Conservation (phyloP, 225 moss, liverwort and hornwort species). For the Straminergon stramineum region DNA sequence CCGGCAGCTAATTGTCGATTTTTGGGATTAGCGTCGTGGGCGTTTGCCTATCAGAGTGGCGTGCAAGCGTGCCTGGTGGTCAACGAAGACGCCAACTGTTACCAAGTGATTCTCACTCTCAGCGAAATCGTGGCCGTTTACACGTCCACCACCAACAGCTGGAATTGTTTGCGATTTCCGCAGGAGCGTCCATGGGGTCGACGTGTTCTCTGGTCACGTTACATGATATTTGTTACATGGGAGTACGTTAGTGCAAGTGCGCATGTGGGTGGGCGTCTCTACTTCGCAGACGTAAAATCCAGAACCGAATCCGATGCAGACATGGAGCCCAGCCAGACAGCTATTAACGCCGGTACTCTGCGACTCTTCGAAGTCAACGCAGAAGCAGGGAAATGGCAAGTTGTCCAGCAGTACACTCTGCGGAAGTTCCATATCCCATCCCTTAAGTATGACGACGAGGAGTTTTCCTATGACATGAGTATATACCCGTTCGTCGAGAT, state of each 20-base stretch:
- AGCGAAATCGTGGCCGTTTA: neutral
- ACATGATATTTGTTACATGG: neutral
- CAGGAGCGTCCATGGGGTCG: neutral
- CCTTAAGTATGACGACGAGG: accelerated
- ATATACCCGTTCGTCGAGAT: neutral
- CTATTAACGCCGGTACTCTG: neutral
- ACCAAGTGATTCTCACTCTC: neutral
- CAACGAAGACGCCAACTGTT: neutral
- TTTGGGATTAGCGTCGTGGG: neutral
- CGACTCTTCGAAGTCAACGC: neutral
- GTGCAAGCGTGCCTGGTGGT: neutral
- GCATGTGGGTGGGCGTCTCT: neutral
- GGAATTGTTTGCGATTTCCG: neutral
- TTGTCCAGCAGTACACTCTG: neutral
- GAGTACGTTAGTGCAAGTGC: neutral
- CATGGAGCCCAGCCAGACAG: neutral
- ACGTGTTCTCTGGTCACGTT: neutral
- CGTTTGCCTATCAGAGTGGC: accelerated
- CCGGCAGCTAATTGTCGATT: neutral
- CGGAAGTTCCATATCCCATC: neutral
- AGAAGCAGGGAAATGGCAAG: neutral
- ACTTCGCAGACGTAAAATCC: neutral
- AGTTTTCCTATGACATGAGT: accelerated
- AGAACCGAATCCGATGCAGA: accelerated
- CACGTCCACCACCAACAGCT: neutral